These are phyloP conservation scores for Vitellaria paradoxa DNA, from an alignment of 179 eudicot species.

Conservation along the genomic window DNA sequence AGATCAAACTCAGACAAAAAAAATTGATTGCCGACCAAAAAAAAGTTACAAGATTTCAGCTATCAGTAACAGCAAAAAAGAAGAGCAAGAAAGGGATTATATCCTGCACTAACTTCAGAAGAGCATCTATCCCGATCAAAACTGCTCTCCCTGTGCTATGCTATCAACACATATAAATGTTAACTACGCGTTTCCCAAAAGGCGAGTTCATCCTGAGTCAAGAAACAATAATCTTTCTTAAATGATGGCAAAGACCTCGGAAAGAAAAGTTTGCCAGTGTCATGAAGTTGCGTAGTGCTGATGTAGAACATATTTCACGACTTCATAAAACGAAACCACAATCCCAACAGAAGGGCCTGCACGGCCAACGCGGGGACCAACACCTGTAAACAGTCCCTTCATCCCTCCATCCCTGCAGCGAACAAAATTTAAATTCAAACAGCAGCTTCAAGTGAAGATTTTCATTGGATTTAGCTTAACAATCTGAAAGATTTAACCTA, in stretches of 20 bases:
- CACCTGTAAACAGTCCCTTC: slow-evolving; percentile 85
- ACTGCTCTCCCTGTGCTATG: slow-evolving; percentile 14
- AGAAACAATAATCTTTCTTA: background rate
- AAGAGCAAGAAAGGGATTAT: background rate
- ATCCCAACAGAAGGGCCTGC: slow-evolving; percentile 95
- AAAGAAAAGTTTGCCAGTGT: slow-evolving; percentile 5
- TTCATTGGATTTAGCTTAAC: background rate
- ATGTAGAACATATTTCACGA: slow-evolving; percentile 70
- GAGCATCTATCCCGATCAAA: slow-evolving; percentile 21
- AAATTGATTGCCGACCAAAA: background rate
- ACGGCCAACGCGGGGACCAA: slow-evolving; percentile 82
- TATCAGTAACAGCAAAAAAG: slow-evolving; percentile 8
- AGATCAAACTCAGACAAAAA: slow-evolving; percentile 14
- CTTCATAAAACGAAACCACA: slow-evolving; percentile 87
- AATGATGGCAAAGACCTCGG: background rate
- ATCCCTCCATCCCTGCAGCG: slow-evolving; percentile 68
- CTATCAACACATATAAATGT: slow-evolving; percentile 6
- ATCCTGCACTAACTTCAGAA: slow-evolving; percentile 12
- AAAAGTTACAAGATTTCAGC: slow-evolving; percentile 10
- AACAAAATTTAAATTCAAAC: background rate
- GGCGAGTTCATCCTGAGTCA: background rate
- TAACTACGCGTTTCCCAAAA: background rate
- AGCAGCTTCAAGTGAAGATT: background rate
- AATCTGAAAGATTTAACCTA: background rate
- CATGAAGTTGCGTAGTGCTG: slow-evolving; percentile 29